Evolutionary conservation across 768 basidiomycete genomes (phyloP), one percentile per base, ranked within the genome.

Genomic region (Naematelia aurantialba): DNA sequence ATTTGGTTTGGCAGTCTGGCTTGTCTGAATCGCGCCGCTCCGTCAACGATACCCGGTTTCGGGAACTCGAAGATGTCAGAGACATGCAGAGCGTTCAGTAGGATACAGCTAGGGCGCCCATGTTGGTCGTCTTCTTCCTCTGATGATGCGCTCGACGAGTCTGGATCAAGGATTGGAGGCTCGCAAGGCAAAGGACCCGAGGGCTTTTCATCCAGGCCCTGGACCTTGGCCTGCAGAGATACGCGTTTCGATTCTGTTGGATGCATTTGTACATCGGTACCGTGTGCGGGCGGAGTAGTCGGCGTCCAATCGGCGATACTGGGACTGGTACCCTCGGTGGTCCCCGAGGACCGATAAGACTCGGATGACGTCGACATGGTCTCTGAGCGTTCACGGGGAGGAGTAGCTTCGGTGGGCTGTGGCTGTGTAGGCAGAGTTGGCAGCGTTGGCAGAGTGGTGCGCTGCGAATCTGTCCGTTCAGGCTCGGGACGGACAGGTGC

Each of bases 321-420:
- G 0, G 63, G 68, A 3, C 63, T 66, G 29, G 71, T 73, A 3
- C 52, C 62, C 26, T 73, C 68, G 3, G 68, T 70, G 0, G 69
- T 70, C 5, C 67, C 68, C 1, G 71, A 68, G 8, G 62, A 66
- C 27, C 4, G 26, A 44, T 60, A 68, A 3, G 66, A 68, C 45
- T 68, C 66, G 0, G 66, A 64, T 4, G 63, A 68, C 11, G 71
- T 70, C 5, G 71, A 73, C 64, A 70, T 68, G 49, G 71, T 73
- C 39, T 68, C 68, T 1, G 68, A 69, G 27, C 71, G n/a, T 42
- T 70, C 68, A 8, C 71, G 59, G 3, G 65, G 66, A n/a, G 45
- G 45, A 46, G 14, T 46, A 51, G 49, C 21, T n/a, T 21, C 22
- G 3, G 49, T 27, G 14, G 45, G 45, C 14, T n/a, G 19, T 5